A percentile compares a stretch with the other conserved stretches of the same genome.
Evolutionary conservation across 208 protist genomes (phyloP).

Genomic region (Wallacemonas rigidus): DNA sequence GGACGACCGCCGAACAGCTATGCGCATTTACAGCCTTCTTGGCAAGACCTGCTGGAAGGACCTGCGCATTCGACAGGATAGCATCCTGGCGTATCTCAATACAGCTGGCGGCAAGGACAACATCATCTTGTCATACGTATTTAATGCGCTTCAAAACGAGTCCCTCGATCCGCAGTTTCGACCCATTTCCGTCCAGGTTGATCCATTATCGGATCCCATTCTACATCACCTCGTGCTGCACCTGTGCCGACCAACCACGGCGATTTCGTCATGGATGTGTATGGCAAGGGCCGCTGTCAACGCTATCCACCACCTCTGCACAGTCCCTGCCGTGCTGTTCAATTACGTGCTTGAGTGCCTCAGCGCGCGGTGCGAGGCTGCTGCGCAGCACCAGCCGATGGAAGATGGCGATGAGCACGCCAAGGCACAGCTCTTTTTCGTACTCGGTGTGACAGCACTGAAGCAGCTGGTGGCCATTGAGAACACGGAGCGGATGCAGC

Average conservation of each 20-base stretch:
- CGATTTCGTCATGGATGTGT: slow-evolving; percentile 78
- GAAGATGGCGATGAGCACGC: slow-evolving; percentile 30
- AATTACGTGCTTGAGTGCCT: slow-evolving; percentile 81
- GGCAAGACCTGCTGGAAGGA: slow-evolving; percentile 74
- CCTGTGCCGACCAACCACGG: slow-evolving; percentile 76
- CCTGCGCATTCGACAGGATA: slow-evolving; percentile 64
- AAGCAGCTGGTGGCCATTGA: slow-evolving; percentile 90
- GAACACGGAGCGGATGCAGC: slow-evolving; percentile 65
- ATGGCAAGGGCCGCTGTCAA: slow-evolving; percentile 73
- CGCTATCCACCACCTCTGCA: slow-evolving; percentile 75
- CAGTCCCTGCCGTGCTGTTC: slow-evolving; percentile 72
- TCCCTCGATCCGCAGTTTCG: slow-evolving; percentile 68
- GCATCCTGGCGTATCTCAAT: slow-evolving; percentile 69
- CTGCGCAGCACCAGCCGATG: slow-evolving; percentile 13
- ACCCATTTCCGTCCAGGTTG: slow-evolving; percentile 50
- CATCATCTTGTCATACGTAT: slow-evolving; percentile 78
- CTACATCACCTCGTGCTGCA: slow-evolving; percentile 76
- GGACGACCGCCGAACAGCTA: slow-evolving; percentile 78
- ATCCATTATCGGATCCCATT: slow-evolving; percentile 53
- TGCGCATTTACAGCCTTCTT: slow-evolving; percentile 88
- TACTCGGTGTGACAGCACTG: slow-evolving; percentile 76
- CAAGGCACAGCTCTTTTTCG: slow-evolving; percentile 73
- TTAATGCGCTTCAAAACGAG: slow-evolving; percentile 73
- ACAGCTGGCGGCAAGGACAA: slow-evolving; percentile 71
- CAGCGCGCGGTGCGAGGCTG: slow-evolving; percentile 6